Percentiles rank a stretch among this genome's conserved stretches.
Conservation (phyloP, 192 early-diverging fungal species). For the Linnemannia hyalina region DNA sequence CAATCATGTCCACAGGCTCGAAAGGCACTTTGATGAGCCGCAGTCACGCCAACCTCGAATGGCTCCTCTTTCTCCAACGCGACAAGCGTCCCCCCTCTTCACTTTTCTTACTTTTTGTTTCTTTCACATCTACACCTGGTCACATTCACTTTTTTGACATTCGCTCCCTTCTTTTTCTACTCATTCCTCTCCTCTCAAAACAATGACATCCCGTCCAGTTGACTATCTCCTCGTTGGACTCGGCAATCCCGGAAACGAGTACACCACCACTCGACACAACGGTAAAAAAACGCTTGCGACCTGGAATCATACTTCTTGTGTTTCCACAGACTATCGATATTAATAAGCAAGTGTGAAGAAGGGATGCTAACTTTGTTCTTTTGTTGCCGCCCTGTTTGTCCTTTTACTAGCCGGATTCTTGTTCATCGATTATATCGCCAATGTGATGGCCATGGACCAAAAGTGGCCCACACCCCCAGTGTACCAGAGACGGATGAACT, state of each 20-base stretch:
- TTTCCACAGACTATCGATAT: not conserved
- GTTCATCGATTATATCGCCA: slow-evolving; percentile 72
- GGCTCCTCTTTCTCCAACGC: no score
- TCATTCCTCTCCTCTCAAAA: not conserved
- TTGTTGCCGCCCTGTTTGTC: not conserved
- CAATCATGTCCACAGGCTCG: no score
- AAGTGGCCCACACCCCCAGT: slow-evolving; percentile 44
- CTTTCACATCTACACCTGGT: no score
- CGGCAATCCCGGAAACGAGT: slow-evolving; percentile 65
- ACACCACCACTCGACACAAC: slow-evolving; percentile 67
- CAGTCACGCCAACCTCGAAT: no score
- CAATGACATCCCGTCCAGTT: slow-evolving; percentile 56
- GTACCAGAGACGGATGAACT: slow-evolving; percentile 50
- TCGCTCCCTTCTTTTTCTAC: not conserved
- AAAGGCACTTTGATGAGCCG: no score
- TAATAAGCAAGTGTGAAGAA: not conserved
- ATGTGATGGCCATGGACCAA: slow-evolving; percentile 66
- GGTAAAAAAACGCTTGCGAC: slow-evolving; percentile 34
- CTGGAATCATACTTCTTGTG: not conserved
- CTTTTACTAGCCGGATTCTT: slow-evolving; percentile 62
- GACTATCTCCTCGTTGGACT: slow-evolving; percentile 70
- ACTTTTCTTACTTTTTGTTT: no score
- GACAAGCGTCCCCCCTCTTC: no score
- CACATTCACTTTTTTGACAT: not conserved
- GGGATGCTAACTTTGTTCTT: not conserved